Evolutionary conservation across 2,329 filamentous ascomycete genomes (phyloP), one percentile per base, ranked within the genome.

Genomic region (Nemania bipapillata): DNA sequence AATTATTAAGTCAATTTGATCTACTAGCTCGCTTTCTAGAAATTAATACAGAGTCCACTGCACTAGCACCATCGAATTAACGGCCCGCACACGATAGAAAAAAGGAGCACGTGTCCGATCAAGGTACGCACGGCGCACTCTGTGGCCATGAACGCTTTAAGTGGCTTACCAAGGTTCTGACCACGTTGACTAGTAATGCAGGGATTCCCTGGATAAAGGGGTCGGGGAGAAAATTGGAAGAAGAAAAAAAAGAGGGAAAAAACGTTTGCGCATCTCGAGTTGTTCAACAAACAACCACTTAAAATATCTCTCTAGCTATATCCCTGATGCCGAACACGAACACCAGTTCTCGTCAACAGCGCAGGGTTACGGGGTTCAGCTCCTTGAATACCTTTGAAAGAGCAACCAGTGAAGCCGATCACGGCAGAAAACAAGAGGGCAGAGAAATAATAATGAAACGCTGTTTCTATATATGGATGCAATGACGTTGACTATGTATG

Each of bases 111-210:
- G 59, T 63, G 58, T 58, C 54, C 17, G 35, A 24, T 55, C 60
- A 40, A 63, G 52, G 63, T 57, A 47, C 26, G 58, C 64, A 60
- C 61, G 50, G 65, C 57, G 52, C 63, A 61, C 20, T 28, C 20
- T 59, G 56, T 40, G 22, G 32, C n/a, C 63, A 37, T 30, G 32
- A 22, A 42, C 49, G 37, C 30, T 52, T 32, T 35, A 47, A 63
- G 45, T 24, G 22, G 37, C 49, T 64, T 49, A 50, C 53, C 26
- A 53, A 53, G 50, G 50, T 63, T 54, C 24, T 61, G 50, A 56
- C 37, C 45, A 40, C 24, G 24, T 15, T 35, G 55, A 40, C 22
- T 15, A 26, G 37, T 30, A 42, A 4, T 20, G 15, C 30, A 47
- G 15, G 47, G 47, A 28, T 50, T 24, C 47, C 35, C 9, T 4